Evolutionary conservation across 495 filamentous ascomycete genomes (phyloP).

Genomic region (Neurospora discreta): DNA sequence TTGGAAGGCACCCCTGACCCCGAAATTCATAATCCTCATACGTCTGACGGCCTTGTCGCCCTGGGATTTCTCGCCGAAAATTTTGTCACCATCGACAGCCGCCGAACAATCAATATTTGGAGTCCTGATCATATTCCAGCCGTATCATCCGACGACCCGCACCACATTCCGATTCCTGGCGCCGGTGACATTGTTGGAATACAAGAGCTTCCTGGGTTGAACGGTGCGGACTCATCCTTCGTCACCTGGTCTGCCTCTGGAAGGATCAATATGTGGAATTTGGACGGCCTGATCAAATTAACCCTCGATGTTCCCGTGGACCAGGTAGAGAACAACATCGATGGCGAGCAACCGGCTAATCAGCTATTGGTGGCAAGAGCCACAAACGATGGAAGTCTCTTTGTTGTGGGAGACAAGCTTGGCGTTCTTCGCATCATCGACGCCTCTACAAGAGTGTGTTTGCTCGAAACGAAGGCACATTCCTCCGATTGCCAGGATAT

Average conservation of each 20-base stretch:
- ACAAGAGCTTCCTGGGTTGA: slow-evolving; percentile 43
- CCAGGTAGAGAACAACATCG: slow-evolving; percentile 43
- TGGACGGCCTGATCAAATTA: slow-evolving; percentile 53
- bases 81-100: slow-evolving; percentile 65
- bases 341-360: slow-evolving; percentile 46
- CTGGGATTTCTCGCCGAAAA: slow-evolving; percentile 59
- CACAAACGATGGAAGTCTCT: slow-evolving; percentile 45
- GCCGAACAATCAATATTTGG: slow-evolving; percentile 60
- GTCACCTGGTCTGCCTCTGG: slow-evolving; percentile 80
- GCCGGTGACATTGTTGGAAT: slow-evolving; percentile 76
- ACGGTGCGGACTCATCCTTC: slow-evolving; percentile 54
- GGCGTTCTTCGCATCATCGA: slow-evolving; percentile 60
- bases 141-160: slow-evolving; percentile 16
- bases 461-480: slow-evolving; percentile 70
- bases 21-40: slow-evolving; percentile 17
- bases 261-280: slow-evolving; percentile 67
- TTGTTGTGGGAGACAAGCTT: slow-evolving; percentile 75
- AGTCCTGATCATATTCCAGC: slow-evolving; percentile 27
- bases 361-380: slow-evolving; percentile 63
- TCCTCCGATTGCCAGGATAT: slow-evolving; percentile 78
- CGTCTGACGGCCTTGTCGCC: slow-evolving; percentile 36
- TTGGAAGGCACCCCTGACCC: slow-evolving; percentile 18
- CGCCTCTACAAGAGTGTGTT: slow-evolving; percentile 36
- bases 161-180: slow-evolving; percentile 45
- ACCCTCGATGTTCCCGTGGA: slow-evolving; percentile 60